Base-by-base conservation (phyloP, 2,329 filamentous ascomycete species). In the Cercospora nicotianae region DNA sequence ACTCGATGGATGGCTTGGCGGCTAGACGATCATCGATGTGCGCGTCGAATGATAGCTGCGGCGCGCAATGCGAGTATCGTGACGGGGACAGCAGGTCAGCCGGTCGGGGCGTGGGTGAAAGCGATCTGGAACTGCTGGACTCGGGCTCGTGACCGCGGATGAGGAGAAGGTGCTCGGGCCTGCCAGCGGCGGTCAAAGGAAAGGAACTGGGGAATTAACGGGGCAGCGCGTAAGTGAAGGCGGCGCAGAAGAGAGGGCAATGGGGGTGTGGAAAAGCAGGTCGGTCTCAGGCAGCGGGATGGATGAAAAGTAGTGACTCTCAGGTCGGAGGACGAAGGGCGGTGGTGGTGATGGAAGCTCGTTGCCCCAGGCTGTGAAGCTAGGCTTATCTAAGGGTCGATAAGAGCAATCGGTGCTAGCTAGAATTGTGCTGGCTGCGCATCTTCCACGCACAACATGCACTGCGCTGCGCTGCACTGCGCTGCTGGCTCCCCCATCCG, bases 221-320 rank as follows among this genome's bases (percentile, higher is more conserved):
- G 53, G 53, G 53, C 53, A 58, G 53, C 53, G 53, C 53, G 53
- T 58, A 58, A 58, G 53, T 58, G 53, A 58, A 33, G 53, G 53
- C 53, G 23, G 53, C 53, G 53, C 53, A 33, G 53, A 58, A 58
- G 53, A 58, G 53, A 30, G 28, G 53, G 53, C 53, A 18, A 31
- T 23, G 53, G 53, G 23, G 26, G 13, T 28, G 13, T 28, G 18
- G 48, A 53, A 28, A 53, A 20, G 23, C 53, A 57, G 53, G 53
- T 33, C 26, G 53, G 30, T 23, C 13, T 30, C 13, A 30, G 53
- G 53, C 26, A 51, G 45, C 45, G 18, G 45, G 45, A 51, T 51
- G 45, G 45, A 23, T 51, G 45, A 13, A 51, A 42, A 42, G 36
- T 42, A 42, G 36, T n/a, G 36, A 42, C 36, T 42, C 36, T 42